A percentile compares a stretch with the other conserved stretches of the same genome.
phyloP scores from a whole-genome alignment of 345 rosid species.

The Brassica cretica region DNA sequence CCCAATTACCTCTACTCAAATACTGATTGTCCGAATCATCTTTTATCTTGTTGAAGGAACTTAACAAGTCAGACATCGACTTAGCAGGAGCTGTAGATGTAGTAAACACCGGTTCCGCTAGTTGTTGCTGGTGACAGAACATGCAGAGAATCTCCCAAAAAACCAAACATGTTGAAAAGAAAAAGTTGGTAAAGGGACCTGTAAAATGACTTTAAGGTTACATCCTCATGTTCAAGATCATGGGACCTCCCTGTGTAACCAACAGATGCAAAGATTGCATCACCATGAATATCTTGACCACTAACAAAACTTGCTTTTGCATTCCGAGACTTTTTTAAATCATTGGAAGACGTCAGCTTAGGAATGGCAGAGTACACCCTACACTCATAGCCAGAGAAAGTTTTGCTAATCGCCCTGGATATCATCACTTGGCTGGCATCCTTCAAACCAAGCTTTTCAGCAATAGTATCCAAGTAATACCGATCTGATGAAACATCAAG shows the following conservation, averaged over 20 bases:
- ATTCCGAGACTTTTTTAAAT: not conserved
- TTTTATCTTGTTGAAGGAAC: not conserved
- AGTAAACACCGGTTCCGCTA: not conserved
- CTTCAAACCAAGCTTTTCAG: not conserved
- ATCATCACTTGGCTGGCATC: not conserved
- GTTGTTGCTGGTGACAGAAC: not conserved
- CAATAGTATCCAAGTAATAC: not conserved
- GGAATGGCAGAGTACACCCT: not conserved
- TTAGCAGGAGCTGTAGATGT: not conserved
- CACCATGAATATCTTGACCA: not conserved
- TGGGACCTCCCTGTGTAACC: not conserved
- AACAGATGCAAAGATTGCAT: not conserved
- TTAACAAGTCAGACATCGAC: not conserved
- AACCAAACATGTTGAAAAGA: not conserved
- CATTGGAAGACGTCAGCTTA: not conserved
- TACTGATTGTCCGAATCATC: not conserved
- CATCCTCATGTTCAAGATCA: not conserved
- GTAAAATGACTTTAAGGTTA: not conserved
- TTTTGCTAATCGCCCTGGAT: not conserved
- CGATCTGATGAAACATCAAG: not conserved
- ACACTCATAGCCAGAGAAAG: slow-evolving; percentile 1
- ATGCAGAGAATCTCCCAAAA: not conserved
- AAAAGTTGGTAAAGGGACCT: not conserved
- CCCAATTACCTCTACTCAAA: not conserved
- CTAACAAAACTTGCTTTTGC: not conserved